Percentiles rank a stretch among this genome's conserved stretches.
Evolutionary conservation across 2,329 filamentous ascomycete species (phyloP).

Genomic region (Botryosphaeria agaves): DNA sequence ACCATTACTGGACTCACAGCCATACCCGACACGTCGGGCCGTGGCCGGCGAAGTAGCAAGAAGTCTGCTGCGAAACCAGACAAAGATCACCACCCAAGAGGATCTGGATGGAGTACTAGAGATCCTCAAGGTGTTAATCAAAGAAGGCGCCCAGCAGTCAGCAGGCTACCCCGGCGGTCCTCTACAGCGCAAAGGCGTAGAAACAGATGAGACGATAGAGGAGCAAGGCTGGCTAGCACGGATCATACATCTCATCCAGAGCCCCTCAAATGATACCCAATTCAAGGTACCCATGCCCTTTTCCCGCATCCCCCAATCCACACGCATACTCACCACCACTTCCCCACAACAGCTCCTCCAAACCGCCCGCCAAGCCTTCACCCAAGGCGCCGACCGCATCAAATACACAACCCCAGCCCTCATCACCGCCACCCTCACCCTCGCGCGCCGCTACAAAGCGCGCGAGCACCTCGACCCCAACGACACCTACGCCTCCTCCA

Average conservation of each 20-base stretch:
- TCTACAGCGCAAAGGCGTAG: constrained; percentile 52
- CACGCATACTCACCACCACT: not conserved
- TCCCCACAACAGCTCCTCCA: constrained; percentile 70
- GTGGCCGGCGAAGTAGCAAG: constrained; percentile 80
- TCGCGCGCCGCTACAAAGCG: constrained; percentile 74
- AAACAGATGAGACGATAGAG: constrained; percentile 95
- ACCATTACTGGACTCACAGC: constrained; percentile 76
- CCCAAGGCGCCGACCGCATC: constrained; percentile 85
- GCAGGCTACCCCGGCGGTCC: constrained; percentile 68
- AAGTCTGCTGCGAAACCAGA: constrained; percentile 68
- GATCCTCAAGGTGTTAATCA: constrained; percentile 78
- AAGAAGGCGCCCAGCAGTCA: constrained; percentile 71
- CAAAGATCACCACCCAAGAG: constrained; percentile 55
- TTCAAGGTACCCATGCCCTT: constrained; percentile 47
- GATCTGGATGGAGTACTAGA: constrained; percentile 81
- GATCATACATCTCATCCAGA: constrained; percentile 74
- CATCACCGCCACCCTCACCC: constrained; percentile 75
- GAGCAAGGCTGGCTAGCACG: constrained; percentile 95
- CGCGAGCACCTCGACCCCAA: constrained; percentile 76
- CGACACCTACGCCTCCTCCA: constrained; percentile 55
- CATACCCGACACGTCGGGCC: constrained; percentile 77
- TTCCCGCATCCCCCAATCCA: no score
- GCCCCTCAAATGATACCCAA: constrained; percentile 78
- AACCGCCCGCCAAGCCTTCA: constrained; percentile 69
- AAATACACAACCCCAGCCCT: constrained; percentile 89